Conservation (phyloP, 106 monocot genomes). For the Allium cepa region DNA sequence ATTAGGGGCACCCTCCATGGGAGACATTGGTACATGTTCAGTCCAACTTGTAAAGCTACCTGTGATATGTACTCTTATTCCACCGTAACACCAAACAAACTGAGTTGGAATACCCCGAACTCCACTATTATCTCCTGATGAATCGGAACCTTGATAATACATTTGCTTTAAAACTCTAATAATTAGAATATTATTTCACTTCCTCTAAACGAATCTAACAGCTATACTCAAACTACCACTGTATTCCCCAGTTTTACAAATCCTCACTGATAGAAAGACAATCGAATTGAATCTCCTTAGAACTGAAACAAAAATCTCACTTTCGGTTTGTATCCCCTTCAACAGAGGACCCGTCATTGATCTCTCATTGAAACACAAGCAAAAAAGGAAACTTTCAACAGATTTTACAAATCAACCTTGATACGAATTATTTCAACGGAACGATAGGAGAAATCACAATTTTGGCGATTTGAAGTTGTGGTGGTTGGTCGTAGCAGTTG, state of each 20-base stretch:
- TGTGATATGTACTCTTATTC: slow-evolving; percentile 34
- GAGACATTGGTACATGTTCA: too few relatives aligned
- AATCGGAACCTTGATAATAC: too few relatives aligned
- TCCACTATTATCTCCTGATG: slow-evolving; percentile 6
- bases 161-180: too few relatives aligned
- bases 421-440: not conserved
- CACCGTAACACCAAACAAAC: slow-evolving; percentile 67
- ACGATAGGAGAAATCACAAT: not conserved
- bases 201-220: too few relatives aligned
- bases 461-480: too few relatives aligned
- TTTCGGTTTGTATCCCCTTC: slow-evolving; percentile 5
- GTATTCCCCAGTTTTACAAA: slow-evolving; percentile 17
- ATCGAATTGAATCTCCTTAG: not conserved
- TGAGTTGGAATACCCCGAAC: slow-evolving; percentile 22
- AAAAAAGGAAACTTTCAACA: not conserved
- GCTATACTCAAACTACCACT: slow-evolving; percentile 18
- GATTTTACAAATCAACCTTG: not conserved
- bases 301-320: not conserved
- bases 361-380: slow-evolving; percentile 1
- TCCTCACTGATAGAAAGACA: slow-evolving; percentile 7
- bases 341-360: slow-evolving; percentile 12
- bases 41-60: too few relatives aligned
- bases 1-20: too few relatives aligned
- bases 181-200: too few relatives aligned
- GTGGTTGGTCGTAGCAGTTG: too few relatives aligned